Evolutionary conservation across 2,329 filamentous ascomycete genomes (phyloP), one percentile per base, ranked within the genome.

Genomic region (Penicillium sp.): DNA sequence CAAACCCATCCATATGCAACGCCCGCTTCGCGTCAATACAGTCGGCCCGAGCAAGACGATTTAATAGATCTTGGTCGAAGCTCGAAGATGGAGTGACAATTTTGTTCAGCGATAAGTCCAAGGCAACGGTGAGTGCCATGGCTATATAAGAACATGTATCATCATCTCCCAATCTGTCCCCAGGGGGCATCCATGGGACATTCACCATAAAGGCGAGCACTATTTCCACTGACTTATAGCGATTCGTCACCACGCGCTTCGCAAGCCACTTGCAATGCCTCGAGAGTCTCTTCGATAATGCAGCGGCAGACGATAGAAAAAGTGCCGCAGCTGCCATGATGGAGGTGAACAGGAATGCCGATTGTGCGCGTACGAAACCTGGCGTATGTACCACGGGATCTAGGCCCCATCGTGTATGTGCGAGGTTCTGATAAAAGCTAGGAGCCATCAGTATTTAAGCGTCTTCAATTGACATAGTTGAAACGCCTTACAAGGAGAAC

Each of bases 121-220:
- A 74, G 0, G 87, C 85, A 54, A 89, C 83, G 0, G 84, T 86
- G 9, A 87, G 74, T 1, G 87, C 86, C 73, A 86, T 85, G 1
- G 85, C 82, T 49, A 90, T 82, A 59, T 88, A 89, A 39, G 83
- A 81, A 52, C 85, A 88, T 0, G 87, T 88, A 61, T 89, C 86
- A 54, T 90, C 87, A 58, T 89, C 86, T 0, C 69, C 69, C 15
- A 71, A 49, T 39, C 59, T 58, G 23, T 61, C 61, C 4, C 67
- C 70, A 9, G 69, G 65, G 2, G 85, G 85, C 80, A 89, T 88
- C 87, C 87, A 90, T 0, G 87, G 87, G 6, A 90, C 81, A 55
- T 89, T 89, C 29, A 88, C 80, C 83, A 90, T 86, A 64, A 89
- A 89, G 0, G 85, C 87, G 1, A 90, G 73, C 0, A 90, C 84